Percentiles rank a stretch among this genome's conserved stretches.
Evolutionary conservation across 495 filamentous ascomycete species (phyloP).

Genomic region (Xylaria telfairii): DNA sequence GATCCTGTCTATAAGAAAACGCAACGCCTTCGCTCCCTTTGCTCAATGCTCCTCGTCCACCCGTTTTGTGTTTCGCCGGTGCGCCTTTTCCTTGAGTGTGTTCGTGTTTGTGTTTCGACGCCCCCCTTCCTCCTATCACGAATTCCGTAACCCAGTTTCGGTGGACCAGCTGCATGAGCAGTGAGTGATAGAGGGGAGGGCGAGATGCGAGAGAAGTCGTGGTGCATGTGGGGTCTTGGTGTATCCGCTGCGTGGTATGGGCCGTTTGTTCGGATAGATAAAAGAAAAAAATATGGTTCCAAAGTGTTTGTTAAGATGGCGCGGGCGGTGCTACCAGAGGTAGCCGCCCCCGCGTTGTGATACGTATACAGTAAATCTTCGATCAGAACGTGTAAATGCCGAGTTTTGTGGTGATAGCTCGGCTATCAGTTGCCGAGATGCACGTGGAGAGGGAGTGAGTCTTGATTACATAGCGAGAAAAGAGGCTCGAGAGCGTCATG

Average conservation of each 20-base stretch:
- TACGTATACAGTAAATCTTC: not conserved
- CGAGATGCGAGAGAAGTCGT: not conserved
- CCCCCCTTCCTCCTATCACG: not conserved
- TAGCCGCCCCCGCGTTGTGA: not conserved
- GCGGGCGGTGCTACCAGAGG: not conserved
- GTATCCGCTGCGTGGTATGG: not conserved
- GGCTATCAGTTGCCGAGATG: not conserved
- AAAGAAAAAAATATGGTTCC: not conserved
- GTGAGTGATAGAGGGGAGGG: not conserved
- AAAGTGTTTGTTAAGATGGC: not conserved
- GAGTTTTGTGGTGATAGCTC: not conserved
- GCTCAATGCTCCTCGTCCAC: not conserved
- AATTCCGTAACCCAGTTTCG: not conserved
- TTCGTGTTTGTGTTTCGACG: not conserved
- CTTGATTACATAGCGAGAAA: not conserved
- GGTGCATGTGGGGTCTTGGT: not conserved
- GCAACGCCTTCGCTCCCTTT: constrained; percentile 9
- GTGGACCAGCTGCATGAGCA: not conserved
- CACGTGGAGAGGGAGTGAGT: not conserved
- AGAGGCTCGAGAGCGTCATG: too few species aligned
- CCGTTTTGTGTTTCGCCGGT: constrained; percentile 1
- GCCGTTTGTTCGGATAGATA: not conserved
- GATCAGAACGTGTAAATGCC: not conserved
- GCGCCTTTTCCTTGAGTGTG: not conserved
- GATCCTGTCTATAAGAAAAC: not conserved